Conservation (phyloP, 208 protist species). For the Willaertia magna region DNA sequence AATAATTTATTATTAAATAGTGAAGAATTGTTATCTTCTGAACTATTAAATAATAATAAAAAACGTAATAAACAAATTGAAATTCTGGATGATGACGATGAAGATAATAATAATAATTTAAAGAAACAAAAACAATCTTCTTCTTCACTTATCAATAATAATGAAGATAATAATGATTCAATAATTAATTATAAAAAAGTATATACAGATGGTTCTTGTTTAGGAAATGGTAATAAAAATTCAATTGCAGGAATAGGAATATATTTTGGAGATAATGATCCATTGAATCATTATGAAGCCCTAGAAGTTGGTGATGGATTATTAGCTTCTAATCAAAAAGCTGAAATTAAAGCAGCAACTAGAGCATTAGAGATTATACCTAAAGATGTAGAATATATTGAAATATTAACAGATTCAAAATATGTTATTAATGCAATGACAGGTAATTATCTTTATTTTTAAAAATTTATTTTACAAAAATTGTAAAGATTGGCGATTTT, state of each 20-base stretch:
- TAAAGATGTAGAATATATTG: not conserved
- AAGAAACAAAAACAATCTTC: too few species aligned
- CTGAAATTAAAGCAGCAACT: not conserved
- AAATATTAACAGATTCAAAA: not conserved
- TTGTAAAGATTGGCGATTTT: not conserved
- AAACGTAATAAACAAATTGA: too few species aligned
- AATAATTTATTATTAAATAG: too few species aligned
- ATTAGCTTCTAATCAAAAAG: not conserved
- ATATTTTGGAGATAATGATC: not conserved
- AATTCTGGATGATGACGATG: too few species aligned
- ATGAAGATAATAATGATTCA: too few species aligned
- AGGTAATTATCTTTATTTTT: too few species aligned
- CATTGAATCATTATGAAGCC: not conserved
- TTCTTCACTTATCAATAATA: too few species aligned
- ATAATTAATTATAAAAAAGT: not conserved
- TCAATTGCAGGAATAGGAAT: not conserved
- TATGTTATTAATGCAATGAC: not conserved
- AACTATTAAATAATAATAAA: too few species aligned
- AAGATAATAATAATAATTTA: too few species aligned
- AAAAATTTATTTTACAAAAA: too few species aligned
- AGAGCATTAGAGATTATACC: not conserved
- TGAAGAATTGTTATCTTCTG: too few species aligned
- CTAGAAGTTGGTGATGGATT: not conserved
- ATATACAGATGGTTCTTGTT: conserved; percentile 9
- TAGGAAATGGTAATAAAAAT: not conserved